A percentile compares a stretch with the other conserved stretches of the same genome.
Conservation (phyloP, 2,329 filamentous ascomycete genomes). For the Emericellopsis cladophorae region DNA sequence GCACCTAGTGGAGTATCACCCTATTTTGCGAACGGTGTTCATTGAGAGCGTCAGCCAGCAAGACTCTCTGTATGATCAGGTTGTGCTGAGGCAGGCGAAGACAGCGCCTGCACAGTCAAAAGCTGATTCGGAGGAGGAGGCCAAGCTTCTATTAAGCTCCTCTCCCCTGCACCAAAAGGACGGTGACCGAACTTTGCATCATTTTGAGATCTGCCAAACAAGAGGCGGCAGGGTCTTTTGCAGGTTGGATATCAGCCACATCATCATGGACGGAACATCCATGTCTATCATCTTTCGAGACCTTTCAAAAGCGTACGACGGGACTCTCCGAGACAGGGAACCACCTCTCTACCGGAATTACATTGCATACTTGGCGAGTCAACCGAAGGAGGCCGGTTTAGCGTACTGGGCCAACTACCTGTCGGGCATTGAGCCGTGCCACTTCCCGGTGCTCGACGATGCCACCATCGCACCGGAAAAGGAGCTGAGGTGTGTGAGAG, state of each 20-base stretch:
- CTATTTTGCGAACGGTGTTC: constrained; percentile 32
- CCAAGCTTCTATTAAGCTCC: not conserved
- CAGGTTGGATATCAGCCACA: constrained; percentile 1
- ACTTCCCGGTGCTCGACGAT: constrained; percentile 5
- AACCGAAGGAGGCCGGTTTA: constrained; percentile 4
- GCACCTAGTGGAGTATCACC: constrained; percentile 25
- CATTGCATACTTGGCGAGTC: constrained; percentile 6
- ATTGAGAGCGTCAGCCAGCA: constrained; percentile 28
- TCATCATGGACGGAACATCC: constrained; percentile 1
- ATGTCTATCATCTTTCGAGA: constrained; percentile 2
- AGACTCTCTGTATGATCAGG: constrained; percentile 31
- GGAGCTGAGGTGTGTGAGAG: constrained; percentile 7
- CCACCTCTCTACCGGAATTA: constrained; percentile 6
- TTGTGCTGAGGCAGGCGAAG: constrained; percentile 20
- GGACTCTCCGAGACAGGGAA: not conserved
- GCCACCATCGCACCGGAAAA: constrained; percentile 1
- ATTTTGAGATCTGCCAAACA: constrained; percentile 7
- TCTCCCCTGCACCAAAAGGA: not conserved
- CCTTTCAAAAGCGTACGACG: constrained; percentile 1
- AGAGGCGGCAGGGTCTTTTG: constrained; percentile 1
- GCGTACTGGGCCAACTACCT: constrained; percentile 10
- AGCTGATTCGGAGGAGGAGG: constrained; percentile 4
- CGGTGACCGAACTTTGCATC: constrained; percentile 1
- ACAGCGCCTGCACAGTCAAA: not conserved
- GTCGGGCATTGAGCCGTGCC: constrained; percentile 6